These are phyloP conservation scores for Limonium bicolor DNA, from an alignment of 148 eudicot species.

Conservation along the genomic window DNA sequence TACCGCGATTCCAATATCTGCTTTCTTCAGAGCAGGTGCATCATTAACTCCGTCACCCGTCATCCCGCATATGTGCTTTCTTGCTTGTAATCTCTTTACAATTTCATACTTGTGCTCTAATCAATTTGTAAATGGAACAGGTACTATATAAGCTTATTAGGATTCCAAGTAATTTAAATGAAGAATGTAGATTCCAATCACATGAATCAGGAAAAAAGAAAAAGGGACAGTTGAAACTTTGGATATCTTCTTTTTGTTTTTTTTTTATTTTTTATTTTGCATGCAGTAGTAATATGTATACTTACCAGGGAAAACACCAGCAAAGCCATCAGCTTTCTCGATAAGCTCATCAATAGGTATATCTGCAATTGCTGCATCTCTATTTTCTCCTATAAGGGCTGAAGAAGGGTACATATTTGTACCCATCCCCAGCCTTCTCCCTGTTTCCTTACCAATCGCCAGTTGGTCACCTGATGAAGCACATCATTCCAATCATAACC, in stretches of 20 bases:
- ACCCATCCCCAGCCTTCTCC: constrained; percentile 87
- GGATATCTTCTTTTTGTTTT: neutral
- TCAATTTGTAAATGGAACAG: no score
- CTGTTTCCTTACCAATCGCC: constrained; percentile 85
- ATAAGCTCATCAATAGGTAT: constrained; percentile 64
- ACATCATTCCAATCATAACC: neutral
- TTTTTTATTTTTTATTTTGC: no score
- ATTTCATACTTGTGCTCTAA: constrained; percentile 82
- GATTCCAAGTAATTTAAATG: neutral
- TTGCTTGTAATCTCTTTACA: constrained; percentile 54
- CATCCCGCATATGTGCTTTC: constrained; percentile 80
- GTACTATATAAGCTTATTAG: no score
- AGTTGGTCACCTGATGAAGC: constrained; percentile 54
- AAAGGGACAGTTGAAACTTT: neutral
- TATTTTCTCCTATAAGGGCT: constrained; percentile 36
- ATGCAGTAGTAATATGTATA: neutral
- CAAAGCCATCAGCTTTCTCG: constrained; percentile 82
- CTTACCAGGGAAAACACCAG: constrained; percentile 85
- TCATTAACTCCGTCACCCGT: constrained; percentile 90
- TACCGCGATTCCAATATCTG: constrained; percentile 85
- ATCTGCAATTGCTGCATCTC: constrained; percentile 19
- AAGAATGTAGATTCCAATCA: neutral
- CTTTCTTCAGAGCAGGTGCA: constrained; percentile 73
- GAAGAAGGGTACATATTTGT: constrained; percentile 89
- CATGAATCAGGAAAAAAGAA: no score